These are phyloP conservation scores for Rubus idaeus DNA, from an alignment of 306 rosid genomes.

Conservation along the genomic window DNA sequence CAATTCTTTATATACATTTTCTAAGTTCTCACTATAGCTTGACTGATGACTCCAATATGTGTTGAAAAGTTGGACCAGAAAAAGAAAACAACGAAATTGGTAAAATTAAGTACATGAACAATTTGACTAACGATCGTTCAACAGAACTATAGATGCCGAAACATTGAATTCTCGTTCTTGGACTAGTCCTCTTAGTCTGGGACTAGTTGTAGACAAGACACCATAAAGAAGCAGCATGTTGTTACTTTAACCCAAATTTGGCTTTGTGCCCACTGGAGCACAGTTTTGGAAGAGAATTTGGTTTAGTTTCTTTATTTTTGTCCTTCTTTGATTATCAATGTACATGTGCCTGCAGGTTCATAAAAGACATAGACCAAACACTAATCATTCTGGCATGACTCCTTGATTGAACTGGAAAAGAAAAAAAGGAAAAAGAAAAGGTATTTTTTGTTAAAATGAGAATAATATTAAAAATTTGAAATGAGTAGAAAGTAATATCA, in stretches of 20 bases:
- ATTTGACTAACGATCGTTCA: neutral
- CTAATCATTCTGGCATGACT: neutral
- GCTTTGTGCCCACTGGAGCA: neutral
- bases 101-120: neutral
- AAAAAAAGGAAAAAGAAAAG: neutral
- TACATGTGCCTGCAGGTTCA: neutral
- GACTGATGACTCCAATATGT: neutral
- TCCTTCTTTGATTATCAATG: neutral
- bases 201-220: neutral
- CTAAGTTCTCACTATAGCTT: too few relatives aligned
- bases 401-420: neutral
- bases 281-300: neutral
- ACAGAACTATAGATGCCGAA: neutral
- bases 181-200: neutral
- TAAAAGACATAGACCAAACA: neutral
- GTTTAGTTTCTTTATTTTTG: neutral
- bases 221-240: neutral
- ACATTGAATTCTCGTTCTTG: constrained; percentile 5
- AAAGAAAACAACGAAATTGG: neutral
- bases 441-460: neutral
- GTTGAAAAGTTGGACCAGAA: neutral
- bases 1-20: too few relatives aligned
- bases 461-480: neutral
- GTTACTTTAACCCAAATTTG: neutral
- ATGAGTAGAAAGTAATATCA: too few relatives aligned